Evolutionary conservation across 2,329 filamentous ascomycete genomes (phyloP).

Genomic region (Curvularia eragrostidis): DNA sequence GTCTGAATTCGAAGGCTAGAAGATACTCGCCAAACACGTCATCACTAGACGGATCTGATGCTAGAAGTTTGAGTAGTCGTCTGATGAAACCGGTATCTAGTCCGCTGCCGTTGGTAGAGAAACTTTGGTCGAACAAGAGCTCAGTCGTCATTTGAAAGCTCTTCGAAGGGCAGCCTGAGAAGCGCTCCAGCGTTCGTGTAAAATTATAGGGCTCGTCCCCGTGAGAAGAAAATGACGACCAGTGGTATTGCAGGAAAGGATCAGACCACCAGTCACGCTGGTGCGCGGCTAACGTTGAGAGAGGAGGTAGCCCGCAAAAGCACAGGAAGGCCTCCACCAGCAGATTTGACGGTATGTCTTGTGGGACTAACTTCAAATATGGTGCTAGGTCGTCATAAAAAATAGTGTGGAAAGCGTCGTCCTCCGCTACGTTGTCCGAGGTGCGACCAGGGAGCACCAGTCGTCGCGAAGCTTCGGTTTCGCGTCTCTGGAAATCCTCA

Average conservation of each 20-base stretch:
- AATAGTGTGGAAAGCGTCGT: slow-evolving; percentile 83
- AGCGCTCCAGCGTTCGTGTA: slow-evolving; percentile 12
- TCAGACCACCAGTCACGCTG: slow-evolving; percentile 57
- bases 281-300: slow-evolving; percentile 38
- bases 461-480: slow-evolving; percentile 57
- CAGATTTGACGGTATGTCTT: slow-evolving; percentile 48
- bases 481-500: slow-evolving; percentile 52
- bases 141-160: slow-evolving; percentile 34
- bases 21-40: slow-evolving; percentile 70
- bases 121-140: slow-evolving; percentile 34
- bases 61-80: slow-evolving; percentile 63
- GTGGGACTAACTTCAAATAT: slow-evolving; percentile 60
- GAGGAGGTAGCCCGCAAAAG: slow-evolving; percentile 59
- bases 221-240: not conserved
- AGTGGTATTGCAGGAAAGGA: slow-evolving; percentile 59
- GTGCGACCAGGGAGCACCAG: slow-evolving; percentile 73
- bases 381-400: slow-evolving; percentile 77
- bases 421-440: slow-evolving; percentile 74
- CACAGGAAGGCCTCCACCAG: slow-evolving; percentile 71
- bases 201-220: slow-evolving; percentile 20
- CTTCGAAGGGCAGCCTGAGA: slow-evolving; percentile 20
- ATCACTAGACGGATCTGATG: slow-evolving; percentile 44
- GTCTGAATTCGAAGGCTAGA: slow-evolving; percentile 69
- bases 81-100: slow-evolving; percentile 30
- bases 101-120: slow-evolving; percentile 18